These are phyloP conservation scores for Crepidotus sp. DNA, from an alignment of 1,284 basidiomycete species.

Conservation along the genomic window DNA sequence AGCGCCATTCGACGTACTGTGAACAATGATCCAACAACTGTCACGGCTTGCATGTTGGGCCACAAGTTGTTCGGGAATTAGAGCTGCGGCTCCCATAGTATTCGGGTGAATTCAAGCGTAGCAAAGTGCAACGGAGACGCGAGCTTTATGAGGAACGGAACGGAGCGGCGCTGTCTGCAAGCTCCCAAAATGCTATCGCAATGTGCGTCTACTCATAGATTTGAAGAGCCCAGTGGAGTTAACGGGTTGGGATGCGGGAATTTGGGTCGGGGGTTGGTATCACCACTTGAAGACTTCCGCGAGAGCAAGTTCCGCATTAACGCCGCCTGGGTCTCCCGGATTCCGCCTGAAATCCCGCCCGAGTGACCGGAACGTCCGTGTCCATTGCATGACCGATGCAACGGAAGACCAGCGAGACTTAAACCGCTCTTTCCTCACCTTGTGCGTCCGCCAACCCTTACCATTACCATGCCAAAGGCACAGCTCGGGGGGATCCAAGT, in stretches of 20 bases:
- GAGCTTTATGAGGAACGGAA: slow-evolving; percentile 3
- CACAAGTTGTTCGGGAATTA: slow-evolving; percentile 48
- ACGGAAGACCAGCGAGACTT: background rate
- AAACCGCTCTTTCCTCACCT: background rate
- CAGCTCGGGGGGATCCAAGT: too few species aligned
- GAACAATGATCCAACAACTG: slow-evolving; percentile 86
- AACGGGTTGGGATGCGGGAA: background rate
- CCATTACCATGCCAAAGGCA: too few species aligned
- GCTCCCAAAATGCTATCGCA: slow-evolving; percentile 1
- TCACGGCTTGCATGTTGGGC: slow-evolving; percentile 60
- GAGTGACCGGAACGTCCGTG: background rate
- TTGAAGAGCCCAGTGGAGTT: slow-evolving; percentile 3
- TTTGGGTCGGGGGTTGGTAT: background rate
- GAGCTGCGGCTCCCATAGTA: background rate
- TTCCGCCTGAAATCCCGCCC: background rate
- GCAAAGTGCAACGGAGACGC: background rate
- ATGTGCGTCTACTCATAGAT: background rate
- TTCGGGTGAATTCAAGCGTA: background rate
- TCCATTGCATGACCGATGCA: background rate
- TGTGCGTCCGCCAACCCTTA: too few species aligned
- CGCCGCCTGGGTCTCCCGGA: slow-evolving; percentile 1
- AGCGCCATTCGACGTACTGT: slow-evolving; percentile 43
- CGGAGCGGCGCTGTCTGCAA: background rate
- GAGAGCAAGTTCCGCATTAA: slow-evolving; percentile 4
- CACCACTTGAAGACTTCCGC: background rate